phyloP scores from a whole-genome alignment of 2,329 filamentous ascomycete genomes.

The Penicillium sp. region DNA sequence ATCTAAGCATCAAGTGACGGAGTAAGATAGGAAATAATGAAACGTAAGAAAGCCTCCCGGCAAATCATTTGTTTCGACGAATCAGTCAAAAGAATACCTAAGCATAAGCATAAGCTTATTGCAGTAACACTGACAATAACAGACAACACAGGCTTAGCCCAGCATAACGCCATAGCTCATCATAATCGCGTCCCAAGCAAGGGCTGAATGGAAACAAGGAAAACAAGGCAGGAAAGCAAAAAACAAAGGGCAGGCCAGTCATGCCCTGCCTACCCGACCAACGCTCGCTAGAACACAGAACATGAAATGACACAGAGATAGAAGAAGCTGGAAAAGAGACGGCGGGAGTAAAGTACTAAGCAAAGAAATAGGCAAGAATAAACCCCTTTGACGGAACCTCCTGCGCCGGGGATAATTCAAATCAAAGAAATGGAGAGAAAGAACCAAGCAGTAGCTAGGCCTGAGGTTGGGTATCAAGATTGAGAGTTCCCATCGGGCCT shows the following conservation, averaged over 20 bases:
- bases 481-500: neutral
- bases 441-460: neutral
- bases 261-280: neutral
- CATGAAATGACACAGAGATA: neutral
- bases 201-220: neutral
- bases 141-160: neutral
- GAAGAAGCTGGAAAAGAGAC: neutral
- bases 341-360: neutral
- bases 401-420: neutral
- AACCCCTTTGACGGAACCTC: neutral
- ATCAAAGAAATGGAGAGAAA: neutral
- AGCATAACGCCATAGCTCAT: constrained; percentile 17
- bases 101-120: neutral
- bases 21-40: neutral
- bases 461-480: neutral
- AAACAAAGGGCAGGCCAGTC: neutral
- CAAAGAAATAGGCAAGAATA: neutral
- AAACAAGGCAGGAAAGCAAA: neutral
- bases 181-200: constrained; percentile 12
- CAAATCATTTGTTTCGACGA: constrained; percentile 1
- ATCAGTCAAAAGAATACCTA: neutral
- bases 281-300: constrained; percentile 2
- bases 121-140: neutral
- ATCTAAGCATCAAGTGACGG: neutral
- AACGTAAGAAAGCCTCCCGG: neutral